phyloP scores from a whole-genome alignment of 805 yeast species.

The Starmerella khaoyaiensis region DNA sequence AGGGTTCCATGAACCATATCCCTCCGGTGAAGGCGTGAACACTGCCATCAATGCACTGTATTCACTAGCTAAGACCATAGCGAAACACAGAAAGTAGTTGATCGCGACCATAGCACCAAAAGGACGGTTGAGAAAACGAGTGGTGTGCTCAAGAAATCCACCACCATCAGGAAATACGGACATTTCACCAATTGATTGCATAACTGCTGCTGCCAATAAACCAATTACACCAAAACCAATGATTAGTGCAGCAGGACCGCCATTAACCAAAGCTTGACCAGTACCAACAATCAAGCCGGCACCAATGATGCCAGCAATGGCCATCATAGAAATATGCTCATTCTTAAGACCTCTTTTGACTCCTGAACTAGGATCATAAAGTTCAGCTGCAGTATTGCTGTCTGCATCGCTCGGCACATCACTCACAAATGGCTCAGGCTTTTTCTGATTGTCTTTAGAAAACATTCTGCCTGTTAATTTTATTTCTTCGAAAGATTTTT shows the following conservation, averaged over 20 bases:
- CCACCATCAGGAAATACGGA: slow-evolving; percentile 44
- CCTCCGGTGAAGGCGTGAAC: slow-evolving; percentile 23
- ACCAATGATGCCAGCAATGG: slow-evolving; percentile 74
- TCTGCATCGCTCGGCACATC: too few species aligned
- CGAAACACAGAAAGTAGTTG: slow-evolving; percentile 40
- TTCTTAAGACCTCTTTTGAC: slow-evolving; percentile 37
- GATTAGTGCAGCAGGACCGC: slow-evolving; percentile 41
- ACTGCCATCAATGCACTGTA: slow-evolving; percentile 37
- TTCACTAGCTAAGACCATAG: slow-evolving; percentile 37
- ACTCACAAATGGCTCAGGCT: too few species aligned
- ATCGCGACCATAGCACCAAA: slow-evolving; percentile 38
- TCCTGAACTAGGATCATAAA: slow-evolving; percentile 28
- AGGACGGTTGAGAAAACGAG: slow-evolving; percentile 36
- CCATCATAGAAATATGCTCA: slow-evolving; percentile 68
- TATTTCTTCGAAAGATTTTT: too few species aligned
- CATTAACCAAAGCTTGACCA: slow-evolving; percentile 37
- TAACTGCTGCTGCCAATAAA: slow-evolving; percentile 39
- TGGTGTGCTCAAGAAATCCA: slow-evolving; percentile 37
- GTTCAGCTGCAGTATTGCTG: background rate
- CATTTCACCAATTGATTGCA: slow-evolving; percentile 46
- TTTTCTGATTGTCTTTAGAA: too few species aligned
- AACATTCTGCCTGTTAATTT: too few species aligned
- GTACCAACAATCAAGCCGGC: slow-evolving; percentile 64
- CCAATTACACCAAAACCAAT: slow-evolving; percentile 40
- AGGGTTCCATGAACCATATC: slow-evolving; percentile 25